Conservation (phyloP, 768 basidiomycete genomes). For the Austroboletus festivus region DNA sequence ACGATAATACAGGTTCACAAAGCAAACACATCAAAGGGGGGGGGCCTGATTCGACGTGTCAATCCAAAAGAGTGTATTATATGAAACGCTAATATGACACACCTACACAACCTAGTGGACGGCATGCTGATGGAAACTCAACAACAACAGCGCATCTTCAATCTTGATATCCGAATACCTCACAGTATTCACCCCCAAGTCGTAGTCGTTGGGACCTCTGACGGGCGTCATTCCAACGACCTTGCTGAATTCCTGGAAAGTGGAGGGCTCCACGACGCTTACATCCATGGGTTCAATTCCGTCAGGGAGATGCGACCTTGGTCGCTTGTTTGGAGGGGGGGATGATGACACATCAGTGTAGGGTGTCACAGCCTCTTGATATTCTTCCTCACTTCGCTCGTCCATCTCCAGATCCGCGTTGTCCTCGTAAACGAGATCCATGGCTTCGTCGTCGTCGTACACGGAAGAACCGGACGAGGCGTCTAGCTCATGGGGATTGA, state of each 20-base stretch:
- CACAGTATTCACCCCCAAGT: slow-evolving; percentile 25
- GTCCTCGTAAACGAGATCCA: slow-evolving; percentile 47
- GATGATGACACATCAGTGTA: slow-evolving; percentile 51
- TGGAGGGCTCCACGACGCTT: slow-evolving; percentile 38
- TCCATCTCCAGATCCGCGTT: slow-evolving; percentile 50
- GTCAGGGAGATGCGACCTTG: slow-evolving; percentile 29
- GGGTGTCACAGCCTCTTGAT: slow-evolving; percentile 72
- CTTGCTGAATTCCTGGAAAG: slow-evolving; percentile 51
- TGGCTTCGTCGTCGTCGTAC: slow-evolving; percentile 40
- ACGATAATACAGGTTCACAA: slow-evolving; percentile 21
- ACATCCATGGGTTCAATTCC: slow-evolving; percentile 32
- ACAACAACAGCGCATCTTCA: slow-evolving; percentile 71
- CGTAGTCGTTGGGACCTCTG: slow-evolving; percentile 23
- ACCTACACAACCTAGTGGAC: slow-evolving; percentile 44
- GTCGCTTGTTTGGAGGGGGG: slow-evolving; percentile 33
- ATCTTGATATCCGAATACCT: slow-evolving; percentile 55
- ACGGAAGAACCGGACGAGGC: slow-evolving; percentile 53
- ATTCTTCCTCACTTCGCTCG: slow-evolving; percentile 63
- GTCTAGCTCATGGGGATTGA: slow-evolving; percentile 43
- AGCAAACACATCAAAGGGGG: slow-evolving; percentile 11
- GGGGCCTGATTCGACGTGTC: slow-evolving; percentile 14
- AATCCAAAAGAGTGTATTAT: slow-evolving; percentile 1
- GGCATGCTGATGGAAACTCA: slow-evolving; percentile 70
- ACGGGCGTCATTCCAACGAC: slow-evolving; percentile 26
- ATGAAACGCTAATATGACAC: slow-evolving; percentile 7